A percentile compares a stretch with the other conserved stretches of the same genome.
Evolutionary conservation across 2,329 filamentous ascomycete species (phyloP).

Genomic region (Periconia macrospinosa): DNA sequence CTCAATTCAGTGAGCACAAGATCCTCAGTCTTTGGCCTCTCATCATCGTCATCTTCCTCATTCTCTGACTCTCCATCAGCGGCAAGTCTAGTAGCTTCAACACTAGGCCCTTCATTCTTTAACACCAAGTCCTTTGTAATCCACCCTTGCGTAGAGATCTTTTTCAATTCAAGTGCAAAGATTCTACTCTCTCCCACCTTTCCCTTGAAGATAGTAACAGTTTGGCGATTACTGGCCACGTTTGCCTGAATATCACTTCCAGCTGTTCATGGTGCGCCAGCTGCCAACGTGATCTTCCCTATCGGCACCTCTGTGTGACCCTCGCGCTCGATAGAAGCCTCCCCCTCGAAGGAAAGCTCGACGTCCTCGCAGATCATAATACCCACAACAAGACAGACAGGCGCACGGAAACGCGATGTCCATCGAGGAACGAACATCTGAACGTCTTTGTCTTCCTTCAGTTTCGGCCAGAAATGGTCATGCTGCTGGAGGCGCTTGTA

Average conservation of each 20-base stretch:
- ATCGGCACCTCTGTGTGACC: not conserved
- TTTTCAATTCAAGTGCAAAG: slow-evolving; percentile 1
- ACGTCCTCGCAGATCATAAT: slow-evolving; percentile 2
- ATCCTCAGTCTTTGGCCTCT: not conserved
- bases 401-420: not conserved
- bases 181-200: not conserved
- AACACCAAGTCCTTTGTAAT: not conserved
- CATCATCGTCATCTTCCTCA: not conserved
- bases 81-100: not conserved
- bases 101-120: not conserved
- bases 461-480: not conserved
- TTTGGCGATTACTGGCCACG: not conserved
- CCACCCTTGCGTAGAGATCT: not conserved
- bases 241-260: too few species aligned
- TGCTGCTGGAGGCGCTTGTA: not conserved
- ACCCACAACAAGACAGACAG: not conserved
- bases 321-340: not conserved
- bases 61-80: not conserved
- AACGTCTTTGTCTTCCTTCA: not conserved
- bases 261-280: not conserved
- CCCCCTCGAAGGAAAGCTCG: not conserved
- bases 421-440: not conserved
- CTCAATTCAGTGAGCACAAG: not conserved
- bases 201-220: not conserved
- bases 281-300: not conserved